Base-by-base conservation (phyloP, 2,329 filamentous ascomycete genomes). In the Coniochaeta ligniaria region DNA sequence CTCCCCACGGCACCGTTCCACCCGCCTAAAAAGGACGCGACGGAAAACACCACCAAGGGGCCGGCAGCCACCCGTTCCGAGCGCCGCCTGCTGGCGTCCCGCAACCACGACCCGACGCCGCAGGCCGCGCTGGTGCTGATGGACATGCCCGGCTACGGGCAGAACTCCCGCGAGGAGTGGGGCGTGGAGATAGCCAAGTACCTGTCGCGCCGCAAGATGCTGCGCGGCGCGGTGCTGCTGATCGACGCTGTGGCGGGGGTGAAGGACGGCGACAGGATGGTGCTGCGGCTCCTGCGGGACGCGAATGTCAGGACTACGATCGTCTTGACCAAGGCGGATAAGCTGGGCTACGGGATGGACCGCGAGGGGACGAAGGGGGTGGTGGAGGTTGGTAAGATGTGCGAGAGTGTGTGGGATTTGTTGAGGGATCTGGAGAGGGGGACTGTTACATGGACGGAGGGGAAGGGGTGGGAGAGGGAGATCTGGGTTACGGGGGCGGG, bases 261-360 rank as follows among this genome's bases (percentile, higher is more conserved):
- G 1, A 80, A 81, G 63, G 69, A 73, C 24, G 75, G 75, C 56
- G 83, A 86, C 65, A 68, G 69, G 14, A 74, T 76, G 70, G 74
- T 81, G 62, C 68, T 86, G 36, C 69, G 73, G 60, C 70, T 81
- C 52, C 72, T 86, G 64, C 73, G 78, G 57, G 71, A 76, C 57
- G 73, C 75, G 3, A 74, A 75, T 11, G 74, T 79, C 33, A 73
- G 73, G 58, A 82, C 80, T 1, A 67, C 77, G 7, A 76, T 85
- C 1, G 76, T 85, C 5, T 68, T 86, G 57, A 86, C 83, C 12
- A 85, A 85, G 70, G 80, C 79, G 16, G 83, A 86, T 66, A 84
- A 84, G 67, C 60, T 74, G 54, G 64, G 69, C 66, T 63, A 63
- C 20, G 59, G 35, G 28, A 35, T 38, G 22, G 24, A 31, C 24